Evolutionary conservation across 2,329 filamentous ascomycete genomes (phyloP), one percentile per base, ranked within the genome.

Genomic region (Lasiodiplodia hormozganensis): DNA sequence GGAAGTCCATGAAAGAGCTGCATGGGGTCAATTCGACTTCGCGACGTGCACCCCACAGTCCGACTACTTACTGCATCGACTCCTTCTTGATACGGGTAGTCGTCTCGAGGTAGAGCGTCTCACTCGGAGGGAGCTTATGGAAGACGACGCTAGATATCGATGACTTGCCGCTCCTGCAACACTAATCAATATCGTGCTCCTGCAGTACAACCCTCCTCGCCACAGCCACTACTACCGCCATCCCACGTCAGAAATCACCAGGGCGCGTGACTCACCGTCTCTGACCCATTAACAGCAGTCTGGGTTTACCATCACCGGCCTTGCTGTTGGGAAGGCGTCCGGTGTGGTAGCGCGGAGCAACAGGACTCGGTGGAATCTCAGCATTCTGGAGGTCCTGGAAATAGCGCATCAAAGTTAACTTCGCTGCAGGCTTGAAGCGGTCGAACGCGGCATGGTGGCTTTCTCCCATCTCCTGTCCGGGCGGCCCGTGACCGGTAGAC

Each of bases 91-190:
- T 96, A 38, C 92, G 88, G 11, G 94, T 94, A 4, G 96, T 99
- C 0, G 96, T 97, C 79, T 98, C 96, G 21, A 99, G 87, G 75
- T 97, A 99, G 18, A 99, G 83, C 0, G 96, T 98, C 82, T 99
- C 96, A 74, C 92, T 96, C 2, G 96, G 94, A 3, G 95, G 93
- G 77, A 98, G 90, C 79, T 99, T 99, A 81, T 98, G 94, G 76
- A 99, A 98, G n/a, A 99, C 95, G 58, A 99, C 96, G 76, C 94
- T 98, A 31, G 94, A 96, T 77, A 99, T 98, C 6, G 96, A 99
- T 0, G 96, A 98, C 79, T 99, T 99, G 70, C 96, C 96, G 77
- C 94, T 97, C 83, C 96, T 99, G 73, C 31, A 72, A 57, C 36
- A 54, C 28, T 51, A 65, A 23, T 69, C 67, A 69, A 43, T 52